Percentiles rank a stretch among this genome's conserved stretches.
Conservation (phyloP, 208 protist species). For the Crithidia acanthocephali region DNA sequence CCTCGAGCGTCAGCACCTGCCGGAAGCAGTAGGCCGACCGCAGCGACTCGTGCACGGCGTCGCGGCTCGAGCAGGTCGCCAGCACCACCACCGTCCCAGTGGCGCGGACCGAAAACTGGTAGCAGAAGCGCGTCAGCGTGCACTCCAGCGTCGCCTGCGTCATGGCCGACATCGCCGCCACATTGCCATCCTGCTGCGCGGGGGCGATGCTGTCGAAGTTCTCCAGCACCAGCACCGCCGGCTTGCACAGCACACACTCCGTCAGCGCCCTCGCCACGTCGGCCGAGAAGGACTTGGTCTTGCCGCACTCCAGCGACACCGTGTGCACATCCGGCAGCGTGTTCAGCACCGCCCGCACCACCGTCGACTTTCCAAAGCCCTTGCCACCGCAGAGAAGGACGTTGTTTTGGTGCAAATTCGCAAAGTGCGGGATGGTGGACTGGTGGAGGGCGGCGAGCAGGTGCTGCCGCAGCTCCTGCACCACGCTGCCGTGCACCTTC, state of each 20-base stretch:
- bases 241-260: slow-evolving; percentile 78
- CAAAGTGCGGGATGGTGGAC: slow-evolving; percentile 24
- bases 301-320: slow-evolving; percentile 67
- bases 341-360: slow-evolving; percentile 55
- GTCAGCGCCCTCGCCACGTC: slow-evolving; percentile 53
- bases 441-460: slow-evolving; percentile 43
- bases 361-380: slow-evolving; percentile 83
- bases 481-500: slow-evolving; percentile 58
- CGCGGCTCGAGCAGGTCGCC: slow-evolving; percentile 68
- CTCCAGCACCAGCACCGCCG: slow-evolving; percentile 86
- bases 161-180: slow-evolving; percentile 55
- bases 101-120: slow-evolving; percentile 31
- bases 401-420: slow-evolving; percentile 46
- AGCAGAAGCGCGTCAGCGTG: slow-evolving; percentile 53
- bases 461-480: slow-evolving; percentile 50
- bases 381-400: slow-evolving; percentile 83
- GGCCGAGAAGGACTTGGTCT: slow-evolving; percentile 46
- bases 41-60: slow-evolving; percentile 71
- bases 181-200: slow-evolving; percentile 74
- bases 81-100: slow-evolving; percentile 61
- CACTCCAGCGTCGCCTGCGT: slow-evolving; percentile 71
- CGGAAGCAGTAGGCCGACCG: slow-evolving; percentile 71
- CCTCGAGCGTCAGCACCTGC: slow-evolving; percentile 59
- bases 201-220: slow-evolving; percentile 84
- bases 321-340: slow-evolving; percentile 52